A percentile compares a stretch with the other conserved stretches of the same genome.
Evolutionary conservation across 345 rosid genomes (phyloP).

Genomic region (Dovyalis caffra): DNA sequence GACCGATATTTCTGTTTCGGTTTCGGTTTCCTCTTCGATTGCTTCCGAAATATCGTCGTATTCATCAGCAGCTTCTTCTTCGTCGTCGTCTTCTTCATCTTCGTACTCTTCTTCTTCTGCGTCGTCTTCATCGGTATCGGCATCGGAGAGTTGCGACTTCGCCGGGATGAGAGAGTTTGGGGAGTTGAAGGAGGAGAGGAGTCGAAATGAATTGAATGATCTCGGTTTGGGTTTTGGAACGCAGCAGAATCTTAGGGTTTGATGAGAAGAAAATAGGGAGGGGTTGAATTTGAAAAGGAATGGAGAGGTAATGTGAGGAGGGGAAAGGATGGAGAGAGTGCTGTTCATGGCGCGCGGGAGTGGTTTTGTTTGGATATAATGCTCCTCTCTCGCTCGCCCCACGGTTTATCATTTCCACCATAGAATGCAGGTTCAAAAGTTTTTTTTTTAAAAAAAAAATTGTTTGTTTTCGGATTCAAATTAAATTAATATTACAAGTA

Average conservation of each 20-base stretch:
- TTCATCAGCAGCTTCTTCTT: constrained; percentile 52
- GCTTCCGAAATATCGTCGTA: constrained; percentile 48
- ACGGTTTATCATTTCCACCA: too few species aligned
- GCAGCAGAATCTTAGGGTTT: constrained; percentile 26
- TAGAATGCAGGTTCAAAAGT: too few species aligned
- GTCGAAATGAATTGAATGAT: constrained; percentile 19
- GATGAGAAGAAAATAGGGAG: constrained; percentile 16
- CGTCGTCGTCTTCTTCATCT: constrained; percentile 40
- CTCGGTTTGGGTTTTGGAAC: constrained; percentile 23
- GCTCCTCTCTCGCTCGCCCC: too few species aligned
- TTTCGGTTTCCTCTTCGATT: constrained; percentile 48
- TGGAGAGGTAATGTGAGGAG: constrained; percentile 19
- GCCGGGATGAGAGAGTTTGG: constrained; percentile 46
- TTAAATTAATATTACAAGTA: too few species aligned
- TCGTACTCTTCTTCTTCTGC: constrained; percentile 47
- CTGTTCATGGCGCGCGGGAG: constrained; percentile 58
- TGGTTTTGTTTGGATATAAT: background rate
- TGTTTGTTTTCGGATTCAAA: too few species aligned
- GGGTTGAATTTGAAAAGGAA: background rate
- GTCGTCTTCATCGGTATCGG: constrained; percentile 45
- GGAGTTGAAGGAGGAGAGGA: constrained; percentile 36
- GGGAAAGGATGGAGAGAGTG: constrained; percentile 38
- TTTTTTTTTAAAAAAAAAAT: too few species aligned
- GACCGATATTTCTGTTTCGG: constrained; percentile 39
- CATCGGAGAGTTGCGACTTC: constrained; percentile 60